Conservation (phyloP, 805 yeast species). For the Kuraishia molischiana region DNA sequence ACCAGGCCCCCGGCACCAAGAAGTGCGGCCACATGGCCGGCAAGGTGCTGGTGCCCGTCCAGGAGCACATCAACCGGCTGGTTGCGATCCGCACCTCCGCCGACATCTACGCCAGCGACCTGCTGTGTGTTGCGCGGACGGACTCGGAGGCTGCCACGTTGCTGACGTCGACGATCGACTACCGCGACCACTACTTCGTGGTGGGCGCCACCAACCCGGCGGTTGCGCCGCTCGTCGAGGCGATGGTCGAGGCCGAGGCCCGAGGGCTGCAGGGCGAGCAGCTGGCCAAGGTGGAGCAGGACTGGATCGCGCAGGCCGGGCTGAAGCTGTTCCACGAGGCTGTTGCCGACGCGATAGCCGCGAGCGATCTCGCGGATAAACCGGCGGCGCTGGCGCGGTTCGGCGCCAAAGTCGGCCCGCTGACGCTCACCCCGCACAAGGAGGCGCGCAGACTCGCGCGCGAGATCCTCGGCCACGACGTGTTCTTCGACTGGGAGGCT, state of each 20-base stretch:
- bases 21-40: slow-evolving; percentile 99
- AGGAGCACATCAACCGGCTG: slow-evolving; percentile 92
- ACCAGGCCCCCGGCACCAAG: slow-evolving; percentile 98
- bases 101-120: slow-evolving; percentile 82
- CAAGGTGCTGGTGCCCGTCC: slow-evolving; percentile 93
- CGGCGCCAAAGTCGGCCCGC: slow-evolving; percentile 60
- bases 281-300: slow-evolving; percentile 64
- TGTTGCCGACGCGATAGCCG: slow-evolving; percentile 70
- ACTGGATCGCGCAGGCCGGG: slow-evolving; percentile 78
- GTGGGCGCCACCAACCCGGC: slow-evolving; percentile 87
- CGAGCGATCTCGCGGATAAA: slow-evolving; percentile 48
- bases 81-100: slow-evolving; percentile 93
- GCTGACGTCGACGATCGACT: slow-evolving; percentile 87
- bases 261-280: slow-evolving; percentile 64
- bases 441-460: slow-evolving; percentile 74
- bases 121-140: slow-evolving; percentile 87
- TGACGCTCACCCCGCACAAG: slow-evolving; percentile 62
- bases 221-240: slow-evolving; percentile 60
- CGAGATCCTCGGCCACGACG: slow-evolving; percentile 67
- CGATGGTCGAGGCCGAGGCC: slow-evolving; percentile 74
- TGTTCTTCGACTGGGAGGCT: slow-evolving; percentile 90
- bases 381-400: slow-evolving; percentile 55
- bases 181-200: slow-evolving; percentile 88
- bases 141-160: slow-evolving; percentile 97
- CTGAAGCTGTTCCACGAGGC: slow-evolving; percentile 88